A percentile compares a stretch with the other conserved stretches of the same genome.
Evolutionary conservation across 305 asterid species (phyloP).

Genomic region (Solanum hybrid): DNA sequence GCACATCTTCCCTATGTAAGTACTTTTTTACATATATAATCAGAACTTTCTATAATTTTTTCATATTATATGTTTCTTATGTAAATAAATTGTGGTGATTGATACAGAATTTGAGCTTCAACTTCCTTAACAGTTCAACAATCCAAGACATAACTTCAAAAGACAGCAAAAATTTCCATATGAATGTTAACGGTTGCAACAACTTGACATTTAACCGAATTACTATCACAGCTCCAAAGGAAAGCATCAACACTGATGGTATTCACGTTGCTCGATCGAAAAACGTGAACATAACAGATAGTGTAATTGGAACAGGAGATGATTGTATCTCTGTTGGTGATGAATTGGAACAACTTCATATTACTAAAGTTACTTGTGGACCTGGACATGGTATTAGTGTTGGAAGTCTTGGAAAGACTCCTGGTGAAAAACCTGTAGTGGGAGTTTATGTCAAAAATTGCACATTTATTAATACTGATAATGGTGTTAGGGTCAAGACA

Average conservation of each 20-base stretch:
- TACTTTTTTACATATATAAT: not conserved
- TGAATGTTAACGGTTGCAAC: conserved; percentile 7
- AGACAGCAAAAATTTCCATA: conserved; percentile 17
- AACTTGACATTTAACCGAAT: conserved; percentile 5
- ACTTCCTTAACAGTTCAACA: conserved; percentile 12
- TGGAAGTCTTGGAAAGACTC: conserved; percentile 19
- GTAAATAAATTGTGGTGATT: not conserved
- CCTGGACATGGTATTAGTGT: conserved; percentile 27
- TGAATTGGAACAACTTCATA: conserved; percentile 12
- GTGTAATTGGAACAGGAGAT: conserved; percentile 16
- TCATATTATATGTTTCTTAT: not conserved
- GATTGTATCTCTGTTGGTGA: conserved; percentile 22
- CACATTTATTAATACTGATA: conserved; percentile 10
- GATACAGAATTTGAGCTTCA: conserved; percentile 14
- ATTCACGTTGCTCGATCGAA: conserved; percentile 16
- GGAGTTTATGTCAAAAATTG: conserved; percentile 10
- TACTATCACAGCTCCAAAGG: conserved; percentile 10
- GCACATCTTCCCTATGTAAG: conserved; percentile 7
- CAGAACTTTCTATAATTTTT: too few relatives aligned
- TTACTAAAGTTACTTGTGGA: conserved; percentile 17
- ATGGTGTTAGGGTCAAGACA: conserved; percentile 24
- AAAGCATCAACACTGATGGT: conserved; percentile 25
- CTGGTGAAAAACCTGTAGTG: conserved; percentile 4
- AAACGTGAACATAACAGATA: not conserved
- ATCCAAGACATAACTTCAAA: conserved; percentile 13